Percentiles rank a stretch among this genome's conserved stretches.
Evolutionary conservation across 1,284 basidiomycete species (phyloP).

Genomic region (Ustilago curta): DNA sequence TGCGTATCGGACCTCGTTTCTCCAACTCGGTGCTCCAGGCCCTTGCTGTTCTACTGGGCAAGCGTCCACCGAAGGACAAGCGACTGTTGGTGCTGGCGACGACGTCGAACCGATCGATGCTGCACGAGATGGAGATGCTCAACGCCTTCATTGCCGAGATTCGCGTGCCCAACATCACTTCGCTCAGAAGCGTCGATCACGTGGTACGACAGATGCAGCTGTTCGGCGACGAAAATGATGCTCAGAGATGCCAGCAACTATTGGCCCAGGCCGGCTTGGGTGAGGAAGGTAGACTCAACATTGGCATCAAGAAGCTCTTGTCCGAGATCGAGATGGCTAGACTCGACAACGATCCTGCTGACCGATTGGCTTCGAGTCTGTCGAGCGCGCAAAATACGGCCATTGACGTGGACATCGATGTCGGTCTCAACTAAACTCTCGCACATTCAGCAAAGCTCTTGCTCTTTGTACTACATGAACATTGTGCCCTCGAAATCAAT

Average conservation of each 20-base stretch:
- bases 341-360: constrained; percentile 75
- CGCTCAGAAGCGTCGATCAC: constrained; percentile 79
- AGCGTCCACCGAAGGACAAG: constrained; percentile 93
- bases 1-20: constrained; percentile 96
- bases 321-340: constrained; percentile 95
- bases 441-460: not conserved
- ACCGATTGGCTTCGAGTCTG: constrained; percentile 69
- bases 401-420: constrained; percentile 51
- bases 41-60: constrained; percentile 86
- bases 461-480: not conserved
- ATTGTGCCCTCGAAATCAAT: not conserved
- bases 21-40: constrained; percentile 94
- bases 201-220: constrained; percentile 87
- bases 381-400: constrained; percentile 46
- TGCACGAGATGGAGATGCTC: constrained; percentile 88
- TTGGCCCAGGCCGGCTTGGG: constrained; percentile 82
- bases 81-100: constrained; percentile 93
- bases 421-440: constrained; percentile 42
- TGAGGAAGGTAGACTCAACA: constrained; percentile 74
- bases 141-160: constrained; percentile 91
- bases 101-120: constrained; percentile 85
- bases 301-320: constrained; percentile 90
- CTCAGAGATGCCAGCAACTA: constrained; percentile 76
- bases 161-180: constrained; percentile 83
- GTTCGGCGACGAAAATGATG: constrained; percentile 76